Conservation (phyloP, 2,329 filamentous ascomycete genomes). For the Didymella pomorum region DNA sequence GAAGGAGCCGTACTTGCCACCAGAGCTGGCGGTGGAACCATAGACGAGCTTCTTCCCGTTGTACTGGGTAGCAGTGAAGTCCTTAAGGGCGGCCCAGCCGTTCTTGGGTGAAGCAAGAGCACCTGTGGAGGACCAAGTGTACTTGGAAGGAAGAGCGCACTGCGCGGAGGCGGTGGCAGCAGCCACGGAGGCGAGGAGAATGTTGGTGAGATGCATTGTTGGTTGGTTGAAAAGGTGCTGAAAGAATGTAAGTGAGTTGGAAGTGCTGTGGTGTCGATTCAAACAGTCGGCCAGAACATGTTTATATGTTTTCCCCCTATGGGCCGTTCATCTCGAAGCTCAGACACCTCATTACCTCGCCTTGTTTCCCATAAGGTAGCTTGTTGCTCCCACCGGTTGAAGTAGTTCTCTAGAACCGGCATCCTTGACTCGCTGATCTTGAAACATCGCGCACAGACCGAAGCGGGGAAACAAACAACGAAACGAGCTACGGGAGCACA, state of each 20-base stretch:
- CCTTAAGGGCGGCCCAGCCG: constrained; percentile 68
- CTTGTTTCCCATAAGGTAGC: constrained; percentile 5
- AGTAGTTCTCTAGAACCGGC: background rate
- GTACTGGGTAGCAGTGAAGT: constrained; percentile 66
- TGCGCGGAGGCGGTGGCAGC: constrained; percentile 24
- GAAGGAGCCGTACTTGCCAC: constrained; percentile 64
- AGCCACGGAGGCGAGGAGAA: constrained; percentile 8
- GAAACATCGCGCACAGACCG: constrained; percentile 17
- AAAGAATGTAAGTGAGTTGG: background rate
- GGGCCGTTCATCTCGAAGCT: constrained; percentile 7
- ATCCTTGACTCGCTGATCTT: constrained; percentile 5
- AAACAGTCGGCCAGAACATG: background rate
- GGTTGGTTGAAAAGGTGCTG: background rate
- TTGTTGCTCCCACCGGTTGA: constrained; percentile 13
- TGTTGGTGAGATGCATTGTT: constrained; percentile 10
- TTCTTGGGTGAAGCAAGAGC: constrained; percentile 61
- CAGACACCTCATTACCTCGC: constrained; percentile 2
- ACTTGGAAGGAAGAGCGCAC: constrained; percentile 64
- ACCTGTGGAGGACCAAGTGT: constrained; percentile 63
- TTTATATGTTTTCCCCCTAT: constrained; percentile 5
- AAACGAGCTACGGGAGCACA: background rate
- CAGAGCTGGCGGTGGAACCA: constrained; percentile 58
- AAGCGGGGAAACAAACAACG: constrained; percentile 13
- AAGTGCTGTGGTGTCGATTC: background rate
- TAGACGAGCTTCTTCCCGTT: constrained; percentile 70